Conservation (phyloP, 1,284 basidiomycete species). For the Somion occarium region DNA sequence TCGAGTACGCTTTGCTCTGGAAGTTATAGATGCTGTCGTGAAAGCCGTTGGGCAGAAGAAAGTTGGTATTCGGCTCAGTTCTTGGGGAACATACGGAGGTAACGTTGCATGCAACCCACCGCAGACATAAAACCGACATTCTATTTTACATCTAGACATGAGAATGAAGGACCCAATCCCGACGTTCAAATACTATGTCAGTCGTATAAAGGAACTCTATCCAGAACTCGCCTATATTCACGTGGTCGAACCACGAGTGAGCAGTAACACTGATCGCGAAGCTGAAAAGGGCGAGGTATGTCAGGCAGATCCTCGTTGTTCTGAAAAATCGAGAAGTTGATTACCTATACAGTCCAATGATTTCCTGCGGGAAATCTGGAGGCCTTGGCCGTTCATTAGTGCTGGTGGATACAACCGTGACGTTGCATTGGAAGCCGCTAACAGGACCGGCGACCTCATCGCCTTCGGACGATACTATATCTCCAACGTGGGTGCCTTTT, state of each 20-base stretch:
- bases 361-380: slow-evolving; percentile 26
- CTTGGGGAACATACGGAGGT: slow-evolving; percentile 39
- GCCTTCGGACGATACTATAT: slow-evolving; percentile 46
- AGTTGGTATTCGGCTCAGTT: slow-evolving; percentile 46
- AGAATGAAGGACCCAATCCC: slow-evolving; percentile 35
- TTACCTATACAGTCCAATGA: slow-evolving; percentile 20
- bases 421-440: slow-evolving; percentile 19
- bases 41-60: slow-evolving; percentile 33
- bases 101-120: too few species aligned
- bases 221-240: slow-evolving; percentile 48
- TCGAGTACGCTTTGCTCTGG: slow-evolving; percentile 39
- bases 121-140: neutral
- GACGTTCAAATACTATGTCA: slow-evolving; percentile 27
- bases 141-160: slow-evolving; percentile 26
- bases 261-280: slow-evolving; percentile 10
- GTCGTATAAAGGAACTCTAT: slow-evolving; percentile 21
- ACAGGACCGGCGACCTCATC: slow-evolving; percentile 32
- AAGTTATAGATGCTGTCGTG: slow-evolving; percentile 39
- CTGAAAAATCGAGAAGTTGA: too few species aligned
- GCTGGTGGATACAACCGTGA: slow-evolving; percentile 29
- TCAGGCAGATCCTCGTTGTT: neutral
- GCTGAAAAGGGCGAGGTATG: neutral
- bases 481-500: slow-evolving; percentile 27
- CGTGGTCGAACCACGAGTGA: slow-evolving; percentile 32
- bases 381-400: slow-evolving; percentile 24